These are phyloP conservation scores for Metschnikowia peoriensis DNA, from an alignment of 805 yeast species.

Conservation along the genomic window DNA sequence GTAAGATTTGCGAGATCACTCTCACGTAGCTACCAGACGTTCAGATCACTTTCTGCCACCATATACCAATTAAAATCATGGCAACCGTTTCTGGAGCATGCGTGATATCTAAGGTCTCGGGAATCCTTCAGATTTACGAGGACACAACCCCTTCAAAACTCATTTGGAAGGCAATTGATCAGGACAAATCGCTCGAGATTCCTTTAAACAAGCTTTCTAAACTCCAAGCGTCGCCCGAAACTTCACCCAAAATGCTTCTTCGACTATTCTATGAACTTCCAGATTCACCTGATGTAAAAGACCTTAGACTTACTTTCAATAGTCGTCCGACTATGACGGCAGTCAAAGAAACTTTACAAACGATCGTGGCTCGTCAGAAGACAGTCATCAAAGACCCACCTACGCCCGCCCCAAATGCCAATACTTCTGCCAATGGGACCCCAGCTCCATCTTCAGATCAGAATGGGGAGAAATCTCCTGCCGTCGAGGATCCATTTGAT, in stretches of 20 bases:
- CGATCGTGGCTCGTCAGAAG: constrained; percentile 64
- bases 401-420: constrained; percentile 4
- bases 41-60: not conserved
- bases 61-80: constrained; percentile 5
- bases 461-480: constrained; percentile 21
- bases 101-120: constrained; percentile 51
- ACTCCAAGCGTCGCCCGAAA: constrained; percentile 68
- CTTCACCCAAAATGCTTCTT: constrained; percentile 64
- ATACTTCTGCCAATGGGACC: constrained; percentile 3
- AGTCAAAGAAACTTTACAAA: constrained; percentile 64
- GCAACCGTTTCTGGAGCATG: constrained; percentile 50
- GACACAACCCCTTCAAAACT: constrained; percentile 55
- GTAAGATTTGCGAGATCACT: not conserved
- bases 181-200: constrained; percentile 30
- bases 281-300: constrained; percentile 31
- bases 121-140: constrained; percentile 55
- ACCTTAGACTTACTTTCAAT: constrained; percentile 56
- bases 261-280: constrained; percentile 48
- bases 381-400: constrained; percentile 45
- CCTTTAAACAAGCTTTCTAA: constrained; percentile 38
- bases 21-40: not conserved
- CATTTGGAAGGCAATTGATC: constrained; percentile 59
- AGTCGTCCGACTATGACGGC: constrained; percentile 74
- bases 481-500: constrained; percentile 18
- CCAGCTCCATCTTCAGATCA: constrained; percentile 25